Evolutionary conservation across 192 early-diverging fungal species (phyloP).

Genomic region (Coemansia sp.): DNA sequence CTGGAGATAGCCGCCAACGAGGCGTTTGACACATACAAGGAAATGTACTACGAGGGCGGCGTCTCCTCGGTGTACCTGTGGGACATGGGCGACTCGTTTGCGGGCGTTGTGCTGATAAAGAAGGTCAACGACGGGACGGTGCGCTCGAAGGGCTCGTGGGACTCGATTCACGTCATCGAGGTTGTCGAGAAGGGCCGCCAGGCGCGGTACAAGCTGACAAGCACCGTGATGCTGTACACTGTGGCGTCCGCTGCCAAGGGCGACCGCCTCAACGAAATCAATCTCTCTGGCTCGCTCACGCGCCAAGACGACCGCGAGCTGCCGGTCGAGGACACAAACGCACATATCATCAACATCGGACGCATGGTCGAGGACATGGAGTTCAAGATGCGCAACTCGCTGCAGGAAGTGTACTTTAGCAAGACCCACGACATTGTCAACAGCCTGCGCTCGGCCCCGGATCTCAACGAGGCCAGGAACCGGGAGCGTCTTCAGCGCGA

Average conservation of each 20-base stretch:
- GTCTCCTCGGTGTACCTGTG: constrained; percentile 97
- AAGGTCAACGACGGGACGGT: constrained; percentile 78
- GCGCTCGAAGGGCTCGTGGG: constrained; percentile 90
- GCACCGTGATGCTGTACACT: constrained; percentile 94
- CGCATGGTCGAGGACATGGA: constrained; percentile 99
- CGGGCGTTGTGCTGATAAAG: constrained; percentile 92
- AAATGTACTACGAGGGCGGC: constrained; percentile 89
- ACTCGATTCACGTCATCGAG: constrained; percentile 97
- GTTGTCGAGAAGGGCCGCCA: constrained; percentile 79
- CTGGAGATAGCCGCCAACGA: constrained; percentile 92
- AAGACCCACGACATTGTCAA: constrained; percentile 97
- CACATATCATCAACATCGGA: constrained; percentile 93
- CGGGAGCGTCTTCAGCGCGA: constrained; percentile 80
- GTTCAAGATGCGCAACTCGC: constrained; percentile 89
- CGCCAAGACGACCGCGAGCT: constrained; percentile 87
- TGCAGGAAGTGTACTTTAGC: constrained; percentile 97
- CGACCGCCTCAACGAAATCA: constrained; percentile 62
- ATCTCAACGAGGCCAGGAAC: constrained; percentile 71
- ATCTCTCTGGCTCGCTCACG: constrained; percentile 89
- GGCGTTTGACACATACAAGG: constrained; percentile 94
- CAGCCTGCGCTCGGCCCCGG: constrained; percentile 77
- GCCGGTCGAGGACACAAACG: constrained; percentile 65
- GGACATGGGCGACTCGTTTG: constrained; percentile 87
- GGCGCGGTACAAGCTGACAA: constrained; percentile 95
- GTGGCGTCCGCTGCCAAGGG: constrained; percentile 60